Evolutionary conservation across 2,329 filamentous ascomycete species (phyloP).

Genomic region (Amauroascus verrucosus): DNA sequence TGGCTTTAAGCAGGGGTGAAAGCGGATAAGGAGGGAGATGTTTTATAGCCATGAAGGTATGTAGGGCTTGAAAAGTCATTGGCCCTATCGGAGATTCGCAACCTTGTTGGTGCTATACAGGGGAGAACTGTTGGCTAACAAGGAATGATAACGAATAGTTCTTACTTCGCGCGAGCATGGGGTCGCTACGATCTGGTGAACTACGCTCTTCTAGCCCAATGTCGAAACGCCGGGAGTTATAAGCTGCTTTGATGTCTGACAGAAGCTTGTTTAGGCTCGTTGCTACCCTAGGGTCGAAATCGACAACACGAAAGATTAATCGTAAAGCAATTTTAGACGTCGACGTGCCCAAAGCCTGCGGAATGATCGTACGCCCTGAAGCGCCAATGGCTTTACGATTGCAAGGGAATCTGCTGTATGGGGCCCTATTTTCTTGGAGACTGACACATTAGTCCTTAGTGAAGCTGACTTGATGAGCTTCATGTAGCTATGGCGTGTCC

Average conservation of each 20-base stretch:
- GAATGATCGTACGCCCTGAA: conserved; percentile 74
- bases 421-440: not conserved
- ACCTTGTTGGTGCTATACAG: not conserved
- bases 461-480: conserved; percentile 1
- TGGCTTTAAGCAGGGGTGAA: not conserved
- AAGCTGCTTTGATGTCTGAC: not conserved
- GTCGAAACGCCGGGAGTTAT: not conserved
- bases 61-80: conserved; percentile 23
- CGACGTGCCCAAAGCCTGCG: conserved; percentile 73
- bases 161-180: conserved; percentile 81
- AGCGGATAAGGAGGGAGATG: conserved; percentile 44
- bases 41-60: conserved; percentile 93
- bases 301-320: conserved; percentile 60
- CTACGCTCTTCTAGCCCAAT: not conserved
- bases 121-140: not conserved
- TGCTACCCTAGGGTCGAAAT: conserved; percentile 71
- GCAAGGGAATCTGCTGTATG: conserved; percentile 73
- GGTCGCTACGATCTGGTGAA: conserved; percentile 84
- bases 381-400: conserved; percentile 83
- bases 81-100: not conserved
- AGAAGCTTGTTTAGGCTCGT: conserved; percentile 56
- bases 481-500: conserved; percentile 26
- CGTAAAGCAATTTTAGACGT: conserved; percentile 83
- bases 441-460: conserved; percentile 14
- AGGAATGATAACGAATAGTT: conserved; percentile 38